Base-by-base conservation (phyloP, 306 rosid species). In the Amphicarpaea edgeworthii region DNA sequence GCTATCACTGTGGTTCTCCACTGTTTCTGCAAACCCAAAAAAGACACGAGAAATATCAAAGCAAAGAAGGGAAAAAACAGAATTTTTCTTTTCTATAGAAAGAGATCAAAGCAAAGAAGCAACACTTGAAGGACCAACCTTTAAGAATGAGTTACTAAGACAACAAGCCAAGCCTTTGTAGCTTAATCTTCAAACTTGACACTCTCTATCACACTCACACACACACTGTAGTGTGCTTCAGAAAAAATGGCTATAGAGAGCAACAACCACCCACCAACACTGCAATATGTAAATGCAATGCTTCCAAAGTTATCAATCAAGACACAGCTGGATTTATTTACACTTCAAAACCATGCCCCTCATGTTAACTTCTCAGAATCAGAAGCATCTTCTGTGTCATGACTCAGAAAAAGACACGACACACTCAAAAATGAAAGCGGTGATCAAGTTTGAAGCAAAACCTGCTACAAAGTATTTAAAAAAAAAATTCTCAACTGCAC, bases 121-220 rank as follows among this genome's bases (percentile, higher is more conserved):
- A 74, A 76, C 70, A 50, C 24, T 20, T 79, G 81, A 82, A 87
- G 85, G 38, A 92, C 89, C 68, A 87, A 92, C 93, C 97, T 95
- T 90, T 49, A 89, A 87, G 96, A 70, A 79, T 82, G 85, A 38
- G 85, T 83, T 73, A 86, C 89, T n/a, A 80, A 68, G 54, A 70
- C 70, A 73, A 79, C 83, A 85, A 80, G 81, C 58, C 81, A 85
- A 76, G 80, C 16, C 71, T 78, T 34, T 45, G 24, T 43, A 19
- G 58, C 96, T 85, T 87, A 76, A 75, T 77, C 90, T 79, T 85
- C 88, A 86, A 83, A 80, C 88, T 79, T 89, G 75, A 46, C 63
- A 55, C 62, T 10, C 78, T 61, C 60, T 28, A 59, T 51, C 51
- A 80, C 41, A 51, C 17, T 45, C 32, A 51, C 17, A 51, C 32